Conservation (phyloP, 192 early-diverging fungal species). For the Entophlyctis luteolus region DNA sequence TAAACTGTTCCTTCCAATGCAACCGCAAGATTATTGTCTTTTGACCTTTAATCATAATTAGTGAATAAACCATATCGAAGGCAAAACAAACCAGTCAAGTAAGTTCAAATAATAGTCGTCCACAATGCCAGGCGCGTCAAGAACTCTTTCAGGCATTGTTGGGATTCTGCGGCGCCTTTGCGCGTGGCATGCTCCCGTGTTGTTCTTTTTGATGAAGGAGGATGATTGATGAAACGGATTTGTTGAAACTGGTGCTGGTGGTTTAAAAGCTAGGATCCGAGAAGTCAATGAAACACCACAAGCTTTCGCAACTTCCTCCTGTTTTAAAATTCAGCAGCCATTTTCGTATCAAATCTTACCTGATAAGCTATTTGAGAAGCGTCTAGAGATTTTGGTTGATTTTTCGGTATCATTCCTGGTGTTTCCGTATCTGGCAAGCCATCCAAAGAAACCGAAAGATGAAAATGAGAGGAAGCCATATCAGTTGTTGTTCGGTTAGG, state of each 20-base stretch:
- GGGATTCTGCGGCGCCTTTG: conserved; percentile 63
- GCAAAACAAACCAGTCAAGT: conserved; percentile 49
- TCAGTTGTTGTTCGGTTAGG: conserved; percentile 73
- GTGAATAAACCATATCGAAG: no score
- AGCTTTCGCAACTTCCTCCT: conserved; percentile 76
- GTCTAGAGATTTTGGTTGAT: background rate
- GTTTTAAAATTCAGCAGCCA: conserved; percentile 34
- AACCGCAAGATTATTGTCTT: conserved; percentile 47
- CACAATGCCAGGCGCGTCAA: conserved; percentile 83
- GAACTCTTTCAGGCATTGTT: conserved; percentile 73
- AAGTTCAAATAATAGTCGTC: conserved; percentile 52
- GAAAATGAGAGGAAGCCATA: conserved; percentile 67
- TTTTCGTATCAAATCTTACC: conserved; percentile 26
- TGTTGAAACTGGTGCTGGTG: conserved; percentile 51
- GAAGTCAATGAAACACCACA: conserved; percentile 74
- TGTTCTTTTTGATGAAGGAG: conserved; percentile 14
- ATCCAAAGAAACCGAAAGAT: conserved; percentile 27
- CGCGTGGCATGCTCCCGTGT: conserved; percentile 2
- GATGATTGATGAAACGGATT: background rate
- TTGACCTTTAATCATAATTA: no score
- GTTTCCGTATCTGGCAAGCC: conserved; percentile 20
- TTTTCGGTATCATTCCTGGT: conserved; percentile 11
- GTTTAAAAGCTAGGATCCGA: conserved; percentile 78
- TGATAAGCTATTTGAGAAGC: conserved; percentile 18
- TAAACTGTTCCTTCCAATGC: conserved; percentile 50